A percentile compares a stretch with the other conserved stretches of the same genome.
These are phyloP conservation scores for Gnomoniopsis smithogilvyi DNA, from an alignment of 2,329 filamentous ascomycete genomes.

Conservation along the genomic window DNA sequence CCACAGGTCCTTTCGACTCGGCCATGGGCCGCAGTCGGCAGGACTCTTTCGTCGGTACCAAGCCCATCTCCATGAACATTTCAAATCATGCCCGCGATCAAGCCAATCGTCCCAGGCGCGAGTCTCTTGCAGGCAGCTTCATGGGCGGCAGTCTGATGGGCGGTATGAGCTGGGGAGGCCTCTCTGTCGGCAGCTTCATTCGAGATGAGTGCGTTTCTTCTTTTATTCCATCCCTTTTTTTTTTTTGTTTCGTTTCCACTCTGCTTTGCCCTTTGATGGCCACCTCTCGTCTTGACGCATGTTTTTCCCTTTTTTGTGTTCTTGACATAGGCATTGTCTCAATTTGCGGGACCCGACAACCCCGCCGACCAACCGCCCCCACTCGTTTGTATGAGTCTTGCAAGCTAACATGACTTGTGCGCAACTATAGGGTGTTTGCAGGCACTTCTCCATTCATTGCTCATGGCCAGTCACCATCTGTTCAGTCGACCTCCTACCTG, in stretches of 20 bases:
- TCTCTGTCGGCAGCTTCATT: conserved; percentile 96
- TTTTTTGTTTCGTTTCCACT: conserved; percentile 22
- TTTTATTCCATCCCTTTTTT: conserved; percentile 11
- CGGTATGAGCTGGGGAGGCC: conserved; percentile 95
- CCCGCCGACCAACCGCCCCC: conserved; percentile 5
- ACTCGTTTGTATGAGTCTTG: not conserved
- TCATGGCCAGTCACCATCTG: conserved; percentile 80
- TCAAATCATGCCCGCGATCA: conserved; percentile 60
- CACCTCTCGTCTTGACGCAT: conserved; percentile 6
- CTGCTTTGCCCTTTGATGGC: not conserved
- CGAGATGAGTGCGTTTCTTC: conserved; percentile 80
- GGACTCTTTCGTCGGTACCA: conserved; percentile 64
- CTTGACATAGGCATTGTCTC: conserved; percentile 19
- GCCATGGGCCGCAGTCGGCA: conserved; percentile 57
- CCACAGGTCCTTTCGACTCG: conserved; percentile 58
- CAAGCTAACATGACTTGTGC: conserved; percentile 27
- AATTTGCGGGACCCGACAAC: conserved; percentile 2
- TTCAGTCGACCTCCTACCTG: conserved; percentile 93
- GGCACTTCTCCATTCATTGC: conserved; percentile 87
- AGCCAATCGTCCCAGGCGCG: conserved; percentile 55
- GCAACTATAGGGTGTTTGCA: conserved; percentile 76
- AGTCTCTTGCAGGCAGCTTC: conserved; percentile 61
- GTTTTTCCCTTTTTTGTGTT: conserved; percentile 11
- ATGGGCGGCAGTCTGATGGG: conserved; percentile 69
- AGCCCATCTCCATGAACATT: conserved; percentile 65